Conservation (phyloP, 2,329 filamentous ascomycete species). For the Colletotrichum kahawae region DNA sequence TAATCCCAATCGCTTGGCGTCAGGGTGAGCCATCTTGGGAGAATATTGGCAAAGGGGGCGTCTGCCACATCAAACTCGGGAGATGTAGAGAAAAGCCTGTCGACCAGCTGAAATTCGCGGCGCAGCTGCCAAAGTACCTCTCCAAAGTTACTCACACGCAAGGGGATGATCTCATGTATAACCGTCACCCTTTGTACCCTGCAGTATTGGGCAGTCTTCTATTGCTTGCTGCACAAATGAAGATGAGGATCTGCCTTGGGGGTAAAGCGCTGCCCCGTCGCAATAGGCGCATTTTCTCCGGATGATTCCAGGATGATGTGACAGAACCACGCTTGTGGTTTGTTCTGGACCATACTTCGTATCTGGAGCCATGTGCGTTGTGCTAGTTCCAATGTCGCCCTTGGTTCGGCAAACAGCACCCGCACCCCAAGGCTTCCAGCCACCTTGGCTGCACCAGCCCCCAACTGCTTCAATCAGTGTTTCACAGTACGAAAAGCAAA, state of each 20-base stretch:
- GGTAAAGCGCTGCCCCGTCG: neutral
- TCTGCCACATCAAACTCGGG: neutral
- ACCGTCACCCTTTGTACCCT: neutral
- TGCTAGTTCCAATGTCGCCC: neutral
- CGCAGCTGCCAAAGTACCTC: neutral
- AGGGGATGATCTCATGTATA: neutral
- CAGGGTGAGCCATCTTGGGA: neutral
- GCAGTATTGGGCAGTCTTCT: neutral
- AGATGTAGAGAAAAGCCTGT: neutral
- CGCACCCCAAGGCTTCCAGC: neutral
- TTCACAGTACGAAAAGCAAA: constrained; percentile 11
- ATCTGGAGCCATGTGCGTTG: neutral
- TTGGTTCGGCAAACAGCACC: neutral
- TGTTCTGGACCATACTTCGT: neutral
- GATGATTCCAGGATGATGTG: neutral
- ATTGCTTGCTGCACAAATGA: neutral
- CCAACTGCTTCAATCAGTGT: neutral
- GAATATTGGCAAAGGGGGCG: neutral
- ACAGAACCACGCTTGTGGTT: neutral
- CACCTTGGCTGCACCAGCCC: neutral
- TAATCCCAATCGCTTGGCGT: neutral
- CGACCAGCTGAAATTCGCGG: neutral
- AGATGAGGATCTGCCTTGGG: neutral
- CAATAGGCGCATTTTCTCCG: neutral
- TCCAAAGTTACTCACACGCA: neutral